These are phyloP conservation scores for Abrus pulchellus DNA, from an alignment of 306 rosid species.

Conservation along the genomic window DNA sequence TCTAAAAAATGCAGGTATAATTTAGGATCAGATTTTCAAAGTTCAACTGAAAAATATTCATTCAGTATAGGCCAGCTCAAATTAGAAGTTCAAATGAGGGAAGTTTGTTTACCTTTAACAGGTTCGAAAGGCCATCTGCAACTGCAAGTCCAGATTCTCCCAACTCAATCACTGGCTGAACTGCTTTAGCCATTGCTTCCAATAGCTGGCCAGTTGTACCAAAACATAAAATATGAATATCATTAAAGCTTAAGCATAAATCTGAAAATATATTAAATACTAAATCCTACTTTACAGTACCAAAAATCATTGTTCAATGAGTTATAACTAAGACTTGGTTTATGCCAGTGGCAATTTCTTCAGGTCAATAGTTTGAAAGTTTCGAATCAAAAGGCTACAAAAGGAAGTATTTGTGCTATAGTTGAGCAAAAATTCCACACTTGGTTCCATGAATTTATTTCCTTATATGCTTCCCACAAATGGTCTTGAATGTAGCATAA, in stretches of 20 bases:
- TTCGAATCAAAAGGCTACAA: background rate
- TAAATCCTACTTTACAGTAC: slow-evolving; percentile 18
- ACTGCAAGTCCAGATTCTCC: slow-evolving; percentile 81
- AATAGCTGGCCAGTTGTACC: slow-evolving; percentile 60
- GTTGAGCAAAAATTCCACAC: slow-evolving; percentile 1
- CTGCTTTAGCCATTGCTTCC: slow-evolving; percentile 88
- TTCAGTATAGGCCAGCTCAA: background rate
- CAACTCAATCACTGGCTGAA: slow-evolving; percentile 75
- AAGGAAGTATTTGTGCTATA: background rate
- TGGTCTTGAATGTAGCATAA: background rate
- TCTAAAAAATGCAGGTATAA: background rate
- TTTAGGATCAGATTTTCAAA: slow-evolving; percentile 6
- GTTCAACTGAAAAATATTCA: slow-evolving; percentile 9
- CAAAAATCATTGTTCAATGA: slow-evolving; percentile 5
- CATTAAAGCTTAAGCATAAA: slow-evolving; percentile 25
- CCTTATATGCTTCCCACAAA: background rate
- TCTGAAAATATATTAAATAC: slow-evolving; percentile 27
- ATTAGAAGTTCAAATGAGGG: background rate
- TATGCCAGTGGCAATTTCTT: background rate
- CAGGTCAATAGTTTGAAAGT: background rate
- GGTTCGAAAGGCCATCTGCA: slow-evolving; percentile 83
- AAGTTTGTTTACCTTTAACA: slow-evolving; percentile 65
- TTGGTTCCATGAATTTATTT: background rate
- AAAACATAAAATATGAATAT: slow-evolving; percentile 25
- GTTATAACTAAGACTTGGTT: background rate